Evolutionary conservation across 257 asterid species (phyloP).

Genomic region (Hygrophila difformis): DNA sequence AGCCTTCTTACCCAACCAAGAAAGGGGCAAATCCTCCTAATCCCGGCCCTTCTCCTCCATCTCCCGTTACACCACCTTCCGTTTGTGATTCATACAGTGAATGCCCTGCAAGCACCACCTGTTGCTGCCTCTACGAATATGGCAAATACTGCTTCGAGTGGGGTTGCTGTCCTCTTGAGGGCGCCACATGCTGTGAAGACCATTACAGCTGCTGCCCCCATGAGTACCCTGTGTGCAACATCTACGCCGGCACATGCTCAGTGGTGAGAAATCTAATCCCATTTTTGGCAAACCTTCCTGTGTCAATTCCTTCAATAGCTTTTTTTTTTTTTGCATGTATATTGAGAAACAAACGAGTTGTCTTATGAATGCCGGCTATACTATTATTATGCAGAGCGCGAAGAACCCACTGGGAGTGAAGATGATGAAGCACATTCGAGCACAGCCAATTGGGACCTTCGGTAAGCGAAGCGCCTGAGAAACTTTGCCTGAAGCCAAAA

Average conservation of each 20-base stretch:
- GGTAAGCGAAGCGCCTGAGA: slow-evolving; percentile 25
- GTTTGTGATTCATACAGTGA: slow-evolving; percentile 33
- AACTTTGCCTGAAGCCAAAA: background rate
- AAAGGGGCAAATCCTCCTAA: slow-evolving; percentile 54
- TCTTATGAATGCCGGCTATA: no score
- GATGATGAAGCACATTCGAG: slow-evolving; percentile 34
- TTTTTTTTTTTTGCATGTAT: background rate
- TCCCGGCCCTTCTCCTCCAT: slow-evolving; percentile 71
- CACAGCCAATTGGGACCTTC: slow-evolving; percentile 20
- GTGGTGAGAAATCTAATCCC: slow-evolving; percentile 24
- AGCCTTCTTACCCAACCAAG: slow-evolving; percentile 74
- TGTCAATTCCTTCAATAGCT: background rate
- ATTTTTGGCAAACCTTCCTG: background rate
- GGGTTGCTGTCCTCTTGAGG: slow-evolving; percentile 87
- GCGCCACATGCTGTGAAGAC: slow-evolving; percentile 76
- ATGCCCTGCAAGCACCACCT: slow-evolving; percentile 57
- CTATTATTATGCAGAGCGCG: slow-evolving; percentile 42
- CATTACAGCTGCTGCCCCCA: slow-evolving; percentile 79
- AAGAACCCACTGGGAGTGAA: slow-evolving; percentile 41
- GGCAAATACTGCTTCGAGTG: slow-evolving; percentile 39
- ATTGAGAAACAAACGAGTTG: background rate
- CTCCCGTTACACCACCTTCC: slow-evolving; percentile 44
- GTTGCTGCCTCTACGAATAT: slow-evolving; percentile 57
- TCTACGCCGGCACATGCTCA: slow-evolving; percentile 63
- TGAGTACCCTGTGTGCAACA: slow-evolving; percentile 67